phyloP scores from a whole-genome alignment of 2,329 filamentous ascomycete genomes.

The Endoconidiophora polonica region DNA sequence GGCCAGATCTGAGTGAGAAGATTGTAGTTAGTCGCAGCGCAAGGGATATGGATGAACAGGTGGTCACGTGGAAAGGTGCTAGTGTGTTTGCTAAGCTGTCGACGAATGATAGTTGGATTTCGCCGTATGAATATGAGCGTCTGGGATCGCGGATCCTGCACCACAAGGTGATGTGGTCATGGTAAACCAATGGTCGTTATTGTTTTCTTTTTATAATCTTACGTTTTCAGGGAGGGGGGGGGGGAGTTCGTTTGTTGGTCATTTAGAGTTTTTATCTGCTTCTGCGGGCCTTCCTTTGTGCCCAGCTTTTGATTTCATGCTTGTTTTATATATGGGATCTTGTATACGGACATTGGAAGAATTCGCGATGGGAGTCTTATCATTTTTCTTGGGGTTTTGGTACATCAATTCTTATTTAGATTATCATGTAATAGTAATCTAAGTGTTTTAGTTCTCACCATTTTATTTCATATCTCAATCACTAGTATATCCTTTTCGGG shows the following conservation, averaged over 20 bases:
- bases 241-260: background rate
- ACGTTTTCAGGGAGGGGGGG: background rate
- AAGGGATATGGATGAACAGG: constrained; percentile 86
- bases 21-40: constrained; percentile 56
- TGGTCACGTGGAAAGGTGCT: constrained; percentile 95
- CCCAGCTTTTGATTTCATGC: background rate
- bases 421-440: too few relatives aligned
- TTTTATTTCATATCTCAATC: too few relatives aligned
- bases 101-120: constrained; percentile 93
- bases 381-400: too few relatives aligned
- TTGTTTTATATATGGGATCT: too few relatives aligned
- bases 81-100: constrained; percentile 87
- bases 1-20: constrained; percentile 42
- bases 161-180: constrained; percentile 58
- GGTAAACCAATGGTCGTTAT: constrained; percentile 22
- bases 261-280: background rate
- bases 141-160: constrained; percentile 67
- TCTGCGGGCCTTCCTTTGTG: background rate
- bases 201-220: background rate
- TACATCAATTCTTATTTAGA: too few relatives aligned
- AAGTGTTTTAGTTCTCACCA: too few relatives aligned
- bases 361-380: too few relatives aligned
- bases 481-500: background rate
- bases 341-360: too few relatives aligned
- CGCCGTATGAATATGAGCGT: constrained; percentile 71